Evolutionary conservation across 2,329 filamentous ascomycete species (phyloP), one percentile per base, ranked within the genome.

Genomic region (Simplicillium sp.): DNA sequence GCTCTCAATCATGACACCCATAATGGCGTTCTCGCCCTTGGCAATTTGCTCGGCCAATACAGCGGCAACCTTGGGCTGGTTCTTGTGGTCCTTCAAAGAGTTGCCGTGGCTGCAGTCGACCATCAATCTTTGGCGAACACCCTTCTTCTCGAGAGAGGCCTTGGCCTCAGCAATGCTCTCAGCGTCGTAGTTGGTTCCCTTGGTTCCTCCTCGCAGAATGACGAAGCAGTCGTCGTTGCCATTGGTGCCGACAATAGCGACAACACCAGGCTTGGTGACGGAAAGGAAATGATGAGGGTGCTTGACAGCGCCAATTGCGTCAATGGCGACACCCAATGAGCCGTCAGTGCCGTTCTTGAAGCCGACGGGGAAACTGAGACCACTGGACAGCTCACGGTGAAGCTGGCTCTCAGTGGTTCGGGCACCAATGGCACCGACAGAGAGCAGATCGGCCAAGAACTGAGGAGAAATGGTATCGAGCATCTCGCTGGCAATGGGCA

Each of bases 301-400:
- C 60, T 77, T 81, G 38, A 94, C 90, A 13, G 92, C 87, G 46
- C 89, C 88, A 60, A 97, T 95, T 38, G 92, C 92, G 59, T 98
- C 92, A 52, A 97, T 87, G 11, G 92, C 89, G 4, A 97, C 89
- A 42, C 82, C 77, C 37, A 97, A 69, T 8, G 82, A 84, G 39
- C 92, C 92, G 60, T 98, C 92, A 28, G 92, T 98, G 49, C 92
- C 92, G 65, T 98, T 98, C 77, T 98, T 98, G 84, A 98, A 98
- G 39, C 92, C 92, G 11, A 98, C 88, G 2, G 92, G 92, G 83
- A 96, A 97, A 52, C 85, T 94, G 29, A 97, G 73, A 57, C 92
- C 92, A 40, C 85, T 92, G 16, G 92, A 90, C 48, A 98, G 71
- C 66, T 98, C 92, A 42, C 92, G 82, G 65, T 98, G 92, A 47